phyloP scores from a whole-genome alignment of 2,329 filamentous ascomycete genomes.

The Venturia nashicola region DNA sequence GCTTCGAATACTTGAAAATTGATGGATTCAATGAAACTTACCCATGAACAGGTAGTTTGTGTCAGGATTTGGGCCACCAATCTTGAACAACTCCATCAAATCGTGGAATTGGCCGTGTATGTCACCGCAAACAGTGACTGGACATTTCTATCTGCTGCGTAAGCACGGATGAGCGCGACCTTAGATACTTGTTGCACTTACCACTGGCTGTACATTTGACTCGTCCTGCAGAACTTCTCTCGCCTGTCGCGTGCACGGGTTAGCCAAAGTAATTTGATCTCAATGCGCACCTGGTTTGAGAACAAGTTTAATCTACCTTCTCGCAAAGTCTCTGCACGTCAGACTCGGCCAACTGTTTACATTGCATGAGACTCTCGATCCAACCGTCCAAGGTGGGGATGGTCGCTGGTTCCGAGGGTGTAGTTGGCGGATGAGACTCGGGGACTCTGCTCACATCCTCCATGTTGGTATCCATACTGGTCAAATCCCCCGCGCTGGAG shows the following conservation, averaged over 20 bases:
- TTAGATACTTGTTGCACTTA: constrained; percentile 35
- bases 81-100: constrained; percentile 98
- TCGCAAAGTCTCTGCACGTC: constrained; percentile 97
- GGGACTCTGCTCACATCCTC: constrained; percentile 88
- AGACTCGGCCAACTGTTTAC: constrained; percentile 91
- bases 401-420: constrained; percentile 71
- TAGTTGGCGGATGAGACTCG: constrained; percentile 53
- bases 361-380: constrained; percentile 97
- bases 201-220: constrained; percentile 97
- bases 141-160: constrained; percentile 58
- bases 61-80: constrained; percentile 93
- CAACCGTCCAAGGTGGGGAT: constrained; percentile 92
- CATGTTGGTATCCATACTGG: constrained; percentile 90
- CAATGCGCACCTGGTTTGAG: constrained; percentile 3
- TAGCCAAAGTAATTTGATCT: constrained; percentile 9
- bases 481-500: not conserved
- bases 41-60: constrained; percentile 99
- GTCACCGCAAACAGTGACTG: constrained; percentile 95
- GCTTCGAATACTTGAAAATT: not conserved
- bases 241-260: constrained; percentile 43
- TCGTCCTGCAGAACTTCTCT: constrained; percentile 94
- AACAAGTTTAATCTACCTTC: constrained; percentile 52
- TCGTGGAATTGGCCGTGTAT: constrained; percentile 99
- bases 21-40: constrained; percentile 31
- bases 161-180: constrained; percentile 13